Evolutionary conservation across 768 basidiomycete species (phyloP), one percentile per base, ranked within the genome.

Genomic region (Tulasnella sp.): DNA sequence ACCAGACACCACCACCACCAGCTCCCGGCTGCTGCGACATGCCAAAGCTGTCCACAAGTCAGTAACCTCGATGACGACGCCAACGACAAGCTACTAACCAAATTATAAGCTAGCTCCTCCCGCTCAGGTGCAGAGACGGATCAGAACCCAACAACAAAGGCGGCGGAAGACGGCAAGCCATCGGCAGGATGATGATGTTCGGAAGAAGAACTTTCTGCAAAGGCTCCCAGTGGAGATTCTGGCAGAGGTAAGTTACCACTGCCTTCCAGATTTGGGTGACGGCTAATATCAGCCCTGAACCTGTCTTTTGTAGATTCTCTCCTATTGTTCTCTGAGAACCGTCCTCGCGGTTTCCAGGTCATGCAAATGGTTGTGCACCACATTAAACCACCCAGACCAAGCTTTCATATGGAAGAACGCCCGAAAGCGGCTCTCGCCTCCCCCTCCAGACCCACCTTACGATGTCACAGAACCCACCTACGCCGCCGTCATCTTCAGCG

Each of bases 371-470:
- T 46, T 79, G 15, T 77, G 77, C 42, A 39, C 37, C 32, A 79
- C 78, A 26, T 61, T 79, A 29, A 72, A 48, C 16, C 57, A 77
- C 26, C 77, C 48, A 32, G 67, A 70, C 20, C 37, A 79, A 20
- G n/a, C 78, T 16, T 70, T 70, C 32, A 78, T 79, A 0, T 79
- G 78, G 78, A 78, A 61, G 39, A 32, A 32, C 6, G 75, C 78
- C 6, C 55, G 78, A 7, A 51, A 39, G 37, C 48, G 26, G 4
- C 40, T 48, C 16, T 35, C 18, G 5, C 37, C 39, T 16, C 61
- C 57, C 2, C 55, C 78, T 13, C 78, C 78, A 26, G 78, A 79
- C 29, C 78, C 78, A 9, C 51, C 61, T n/a, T 67, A 79, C n/a
- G 44, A 79, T 32, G 11, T 78, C 11, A 23, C 77, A 16, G 76